Percentiles rank a stretch among this genome's conserved stretches.
Conservation (phyloP, 164 flowering plant species). For the Sextonia rubra region DNA sequence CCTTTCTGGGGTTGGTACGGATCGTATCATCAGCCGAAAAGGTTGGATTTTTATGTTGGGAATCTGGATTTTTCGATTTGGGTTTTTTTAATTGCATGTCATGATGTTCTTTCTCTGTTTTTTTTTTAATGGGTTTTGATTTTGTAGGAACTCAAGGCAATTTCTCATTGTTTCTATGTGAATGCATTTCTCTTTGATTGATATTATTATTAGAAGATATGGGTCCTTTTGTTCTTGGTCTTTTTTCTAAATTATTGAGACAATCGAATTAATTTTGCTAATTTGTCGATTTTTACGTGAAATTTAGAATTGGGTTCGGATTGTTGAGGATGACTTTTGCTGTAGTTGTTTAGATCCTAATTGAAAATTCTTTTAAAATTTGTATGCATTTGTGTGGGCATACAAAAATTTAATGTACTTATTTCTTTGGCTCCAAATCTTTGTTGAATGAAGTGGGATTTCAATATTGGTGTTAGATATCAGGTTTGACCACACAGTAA, state of each 20-base stretch:
- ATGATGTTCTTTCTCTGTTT: neutral
- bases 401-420: neutral
- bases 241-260: no score
- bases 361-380: neutral
- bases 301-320: neutral
- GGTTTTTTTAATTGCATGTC: neutral
- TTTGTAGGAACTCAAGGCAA: neutral
- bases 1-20: neutral
- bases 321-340: no score
- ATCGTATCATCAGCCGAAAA: neutral
- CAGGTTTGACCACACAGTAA: no score
- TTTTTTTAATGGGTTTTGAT: neutral
- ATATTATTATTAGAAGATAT: no score
- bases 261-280: no score
- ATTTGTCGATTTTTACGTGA: neutral
- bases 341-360: neutral
- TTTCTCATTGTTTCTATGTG: neutral
- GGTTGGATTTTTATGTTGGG: neutral
- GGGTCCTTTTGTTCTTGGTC: neutral
- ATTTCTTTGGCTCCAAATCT: neutral
- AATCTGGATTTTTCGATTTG: neutral
- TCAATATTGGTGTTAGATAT: neutral
- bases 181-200: neutral
- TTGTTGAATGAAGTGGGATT: neutral
- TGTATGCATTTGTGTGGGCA: neutral